A percentile compares a stretch with the other conserved stretches of the same genome.
Conservation (phyloP, 768 basidiomycete genomes). For the Kwoniella pini region DNA sequence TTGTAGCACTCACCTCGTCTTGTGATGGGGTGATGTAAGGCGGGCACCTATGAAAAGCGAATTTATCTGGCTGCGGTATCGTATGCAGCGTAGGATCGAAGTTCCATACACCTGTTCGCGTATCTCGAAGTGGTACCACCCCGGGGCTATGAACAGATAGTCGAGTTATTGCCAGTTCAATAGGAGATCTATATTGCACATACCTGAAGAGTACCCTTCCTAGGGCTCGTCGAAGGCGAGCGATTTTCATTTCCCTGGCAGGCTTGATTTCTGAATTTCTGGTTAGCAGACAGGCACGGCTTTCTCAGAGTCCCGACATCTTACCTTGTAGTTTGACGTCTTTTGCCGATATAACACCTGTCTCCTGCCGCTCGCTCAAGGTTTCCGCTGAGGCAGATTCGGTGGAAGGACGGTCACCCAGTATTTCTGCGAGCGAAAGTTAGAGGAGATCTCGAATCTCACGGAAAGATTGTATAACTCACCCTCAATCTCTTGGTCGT, state of each 20-base stretch:
- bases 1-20: constrained; percentile 62
- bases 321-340: constrained; percentile 7
- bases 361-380: too few relatives aligned
- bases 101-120: constrained; percentile 80
- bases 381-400: too few relatives aligned
- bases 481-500: background rate
- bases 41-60: constrained; percentile 76
- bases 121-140: constrained; percentile 85
- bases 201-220: constrained; percentile 76
- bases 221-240: constrained; percentile 67
- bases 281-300: background rate
- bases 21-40: constrained; percentile 75
- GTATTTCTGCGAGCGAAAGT: too few relatives aligned
- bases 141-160: constrained; percentile 64
- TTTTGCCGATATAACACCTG: constrained; percentile 8
- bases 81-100: constrained; percentile 71
- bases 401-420: too few relatives aligned
- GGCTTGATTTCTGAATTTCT: constrained; percentile 29
- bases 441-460: too few relatives aligned
- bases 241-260: constrained; percentile 60
- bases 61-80: constrained; percentile 76
- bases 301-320: too few relatives aligned
- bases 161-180: constrained; percentile 1
- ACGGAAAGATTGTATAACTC: background rate
- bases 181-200: constrained; percentile 35